phyloP scores from a whole-genome alignment of 345 rosid species.

The Lepidium africanum region DNA sequence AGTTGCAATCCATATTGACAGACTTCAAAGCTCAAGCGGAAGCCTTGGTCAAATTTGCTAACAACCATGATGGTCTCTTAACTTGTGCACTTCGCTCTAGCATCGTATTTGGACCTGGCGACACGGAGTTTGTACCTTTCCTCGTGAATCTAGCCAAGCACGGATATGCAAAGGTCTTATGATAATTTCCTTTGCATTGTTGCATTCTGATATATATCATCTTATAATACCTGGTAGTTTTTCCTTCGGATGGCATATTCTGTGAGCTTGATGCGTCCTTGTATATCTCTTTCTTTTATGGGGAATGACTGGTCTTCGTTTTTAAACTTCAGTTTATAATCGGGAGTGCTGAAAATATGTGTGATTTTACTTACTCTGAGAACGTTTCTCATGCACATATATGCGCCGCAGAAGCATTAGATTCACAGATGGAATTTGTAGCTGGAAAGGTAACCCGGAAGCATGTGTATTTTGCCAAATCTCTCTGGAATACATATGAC shows the following conservation, averaged over 20 bases:
- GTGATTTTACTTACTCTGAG: slow-evolving; percentile 85
- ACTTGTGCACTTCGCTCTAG: slow-evolving; percentile 92
- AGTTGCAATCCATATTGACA: slow-evolving; percentile 59
- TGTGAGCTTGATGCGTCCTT: neutral
- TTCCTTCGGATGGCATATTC: neutral
- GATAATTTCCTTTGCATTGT: neutral
- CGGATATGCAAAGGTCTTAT: slow-evolving; percentile 77
- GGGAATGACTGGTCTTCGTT: neutral
- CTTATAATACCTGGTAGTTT: neutral
- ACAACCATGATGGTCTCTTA: slow-evolving; percentile 67
- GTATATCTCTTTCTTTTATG: neutral
- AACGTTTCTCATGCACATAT: slow-evolving; percentile 83
- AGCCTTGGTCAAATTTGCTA: slow-evolving; percentile 61
- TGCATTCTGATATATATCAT: neutral
- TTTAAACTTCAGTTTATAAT: slow-evolving; percentile 64
- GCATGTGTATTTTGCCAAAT: neutral
- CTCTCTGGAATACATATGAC: neutral
- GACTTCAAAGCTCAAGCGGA: slow-evolving; percentile 97
- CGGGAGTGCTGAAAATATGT: slow-evolving; percentile 78
- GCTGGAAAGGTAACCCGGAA: slow-evolving; percentile 79
- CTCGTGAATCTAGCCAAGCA: slow-evolving; percentile 59
- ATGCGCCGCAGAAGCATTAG: slow-evolving; percentile 73
- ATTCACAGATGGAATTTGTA: slow-evolving; percentile 51
- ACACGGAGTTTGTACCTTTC: slow-evolving; percentile 47
- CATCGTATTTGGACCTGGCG: slow-evolving; percentile 89